Evolutionary conservation across 331 rosid genomes (phyloP).

Genomic region (Rhamnella rubrinervis): DNA sequence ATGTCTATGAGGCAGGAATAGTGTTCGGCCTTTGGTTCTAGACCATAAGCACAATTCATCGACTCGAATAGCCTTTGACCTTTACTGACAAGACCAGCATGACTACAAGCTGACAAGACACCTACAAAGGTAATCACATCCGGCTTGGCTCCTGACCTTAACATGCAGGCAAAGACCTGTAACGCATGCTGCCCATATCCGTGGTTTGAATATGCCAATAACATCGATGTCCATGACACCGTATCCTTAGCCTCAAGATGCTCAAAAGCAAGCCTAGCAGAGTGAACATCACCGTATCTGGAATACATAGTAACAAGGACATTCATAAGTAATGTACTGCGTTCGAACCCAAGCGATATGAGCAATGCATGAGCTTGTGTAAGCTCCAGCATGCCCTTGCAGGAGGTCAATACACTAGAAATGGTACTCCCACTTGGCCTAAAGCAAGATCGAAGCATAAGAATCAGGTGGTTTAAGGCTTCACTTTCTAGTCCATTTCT

Average conservation of each 20-base stretch:
- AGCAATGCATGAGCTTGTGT: constrained; percentile 39
- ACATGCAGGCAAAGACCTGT: constrained; percentile 38
- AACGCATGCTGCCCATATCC: constrained; percentile 48
- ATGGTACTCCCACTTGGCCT: constrained; percentile 39
- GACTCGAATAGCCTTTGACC: constrained; percentile 46
- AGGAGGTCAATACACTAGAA: constrained; percentile 34
- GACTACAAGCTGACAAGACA: constrained; percentile 49
- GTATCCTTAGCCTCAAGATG: constrained; percentile 32
- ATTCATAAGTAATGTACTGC: constrained; percentile 34
- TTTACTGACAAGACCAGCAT: constrained; percentile 44
- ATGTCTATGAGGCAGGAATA: constrained; percentile 49
- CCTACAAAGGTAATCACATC: constrained; percentile 44
- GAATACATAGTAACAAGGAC: constrained; percentile 42
- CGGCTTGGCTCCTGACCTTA: constrained; percentile 34
- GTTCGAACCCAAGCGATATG: constrained; percentile 39
- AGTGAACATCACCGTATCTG: constrained; percentile 40
- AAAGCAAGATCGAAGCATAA: constrained; percentile 37
- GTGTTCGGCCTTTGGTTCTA: constrained; percentile 40
- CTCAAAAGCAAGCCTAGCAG: constrained; percentile 39
- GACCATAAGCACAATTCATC: constrained; percentile 29
- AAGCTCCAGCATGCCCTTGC: constrained; percentile 42
- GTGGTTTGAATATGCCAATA: constrained; percentile 40
- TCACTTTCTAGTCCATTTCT: constrained; percentile 18
- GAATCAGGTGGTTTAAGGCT: constrained; percentile 37
- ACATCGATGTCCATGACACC: constrained; percentile 49